phyloP scores from a whole-genome alignment of 2,329 filamentous ascomycete genomes.

The Proliferodiscus dingleyae region DNA sequence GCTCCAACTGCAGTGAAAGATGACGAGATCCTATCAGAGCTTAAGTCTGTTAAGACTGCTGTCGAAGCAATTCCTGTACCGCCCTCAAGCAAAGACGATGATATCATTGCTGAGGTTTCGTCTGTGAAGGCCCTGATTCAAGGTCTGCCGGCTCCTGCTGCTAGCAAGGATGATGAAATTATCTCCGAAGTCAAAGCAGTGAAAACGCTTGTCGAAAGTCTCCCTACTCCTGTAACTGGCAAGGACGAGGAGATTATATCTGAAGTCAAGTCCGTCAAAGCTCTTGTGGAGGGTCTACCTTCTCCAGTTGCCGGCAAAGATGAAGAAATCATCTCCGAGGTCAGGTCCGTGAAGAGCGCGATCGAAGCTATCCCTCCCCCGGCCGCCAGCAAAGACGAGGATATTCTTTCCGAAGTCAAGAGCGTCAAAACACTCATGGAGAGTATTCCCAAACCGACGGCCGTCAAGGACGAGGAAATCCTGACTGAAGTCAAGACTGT shows the following conservation, averaged over 20 bases:
- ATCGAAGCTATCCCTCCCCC: constrained; percentile 9
- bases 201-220: constrained; percentile 1
- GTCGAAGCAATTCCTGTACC: constrained; percentile 5
- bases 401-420: constrained; percentile 8
- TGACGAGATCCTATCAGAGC: neutral
- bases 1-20: constrained; percentile 3
- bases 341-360: constrained; percentile 3
- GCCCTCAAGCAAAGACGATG: neutral
- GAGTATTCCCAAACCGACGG: neutral
- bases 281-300: constrained; percentile 8
- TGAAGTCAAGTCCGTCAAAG: constrained; percentile 2
- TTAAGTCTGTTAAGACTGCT: constrained; percentile 4
- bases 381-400: constrained; percentile 10
- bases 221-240: constrained; percentile 4
- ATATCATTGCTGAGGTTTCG: neutral
- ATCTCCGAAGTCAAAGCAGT: constrained; percentile 7
- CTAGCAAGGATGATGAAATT: constrained; percentile 4
- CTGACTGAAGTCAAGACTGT: constrained; percentile 15
- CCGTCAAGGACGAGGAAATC: constrained; percentile 8
- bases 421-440: neutral
- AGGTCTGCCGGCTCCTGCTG: constrained; percentile 3
- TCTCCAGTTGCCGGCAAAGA: constrained; percentile 6
- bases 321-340: constrained; percentile 11
- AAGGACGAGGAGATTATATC: constrained; percentile 7
- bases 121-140: neutral